A percentile compares a stretch with the other conserved stretches of the same genome.
Conservation (phyloP, 805 yeast genomes). For the Candida glaebosa region DNA sequence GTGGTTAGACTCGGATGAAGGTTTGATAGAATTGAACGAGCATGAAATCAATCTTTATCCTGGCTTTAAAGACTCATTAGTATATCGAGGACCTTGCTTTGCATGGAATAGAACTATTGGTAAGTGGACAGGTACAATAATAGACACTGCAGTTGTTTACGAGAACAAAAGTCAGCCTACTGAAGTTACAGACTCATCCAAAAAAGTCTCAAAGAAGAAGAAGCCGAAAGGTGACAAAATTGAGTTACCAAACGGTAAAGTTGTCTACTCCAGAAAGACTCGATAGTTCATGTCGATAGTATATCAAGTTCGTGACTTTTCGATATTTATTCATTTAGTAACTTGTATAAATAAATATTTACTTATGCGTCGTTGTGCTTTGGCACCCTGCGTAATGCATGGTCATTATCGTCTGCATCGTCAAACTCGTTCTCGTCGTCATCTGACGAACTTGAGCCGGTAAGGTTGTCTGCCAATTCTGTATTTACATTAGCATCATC, state of each 20-base stretch:
- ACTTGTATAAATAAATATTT: slow-evolving; percentile 1
- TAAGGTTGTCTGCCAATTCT: slow-evolving; percentile 31
- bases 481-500: slow-evolving; percentile 17
- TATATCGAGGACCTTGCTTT: slow-evolving; percentile 39
- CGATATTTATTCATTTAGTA: not conserved
- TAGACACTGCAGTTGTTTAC: slow-evolving; percentile 15
- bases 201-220: slow-evolving; percentile 24
- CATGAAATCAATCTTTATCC: slow-evolving; percentile 47
- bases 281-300: slow-evolving; percentile 8
- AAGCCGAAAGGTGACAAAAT: slow-evolving; percentile 40
- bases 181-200: slow-evolving; percentile 9
- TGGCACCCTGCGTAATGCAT: slow-evolving; percentile 42
- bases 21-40: slow-evolving; percentile 37
- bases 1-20: slow-evolving; percentile 39
- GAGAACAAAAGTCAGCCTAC: slow-evolving; percentile 7
- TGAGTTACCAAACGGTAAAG: slow-evolving; percentile 61
- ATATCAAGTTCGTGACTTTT: not conserved
- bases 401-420: slow-evolving; percentile 20
- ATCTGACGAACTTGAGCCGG: slow-evolving; percentile 44
- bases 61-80: slow-evolving; percentile 45
- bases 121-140: slow-evolving; percentile 12
- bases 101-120: slow-evolving; percentile 48
- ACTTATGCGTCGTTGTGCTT: slow-evolving; percentile 21
- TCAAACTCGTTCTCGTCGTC: slow-evolving; percentile 21
- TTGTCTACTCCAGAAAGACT: slow-evolving; percentile 33